These are phyloP conservation scores for Rhizopogon sp. DNA, from an alignment of 768 basidiomycete genomes.

Conservation along the genomic window DNA sequence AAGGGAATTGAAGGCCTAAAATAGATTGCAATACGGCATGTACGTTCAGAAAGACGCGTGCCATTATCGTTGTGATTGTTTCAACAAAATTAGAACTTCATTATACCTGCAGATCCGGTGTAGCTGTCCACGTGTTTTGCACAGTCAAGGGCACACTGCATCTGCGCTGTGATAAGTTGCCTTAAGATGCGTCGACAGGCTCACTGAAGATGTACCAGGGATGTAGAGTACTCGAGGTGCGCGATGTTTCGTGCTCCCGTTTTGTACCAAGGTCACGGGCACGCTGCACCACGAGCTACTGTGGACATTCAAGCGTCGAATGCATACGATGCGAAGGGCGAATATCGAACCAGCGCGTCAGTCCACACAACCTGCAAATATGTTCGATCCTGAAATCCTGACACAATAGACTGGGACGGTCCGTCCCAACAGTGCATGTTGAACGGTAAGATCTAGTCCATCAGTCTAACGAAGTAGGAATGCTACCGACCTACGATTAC, in stretches of 20 bases:
- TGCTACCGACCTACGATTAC: not conserved
- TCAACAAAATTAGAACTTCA: too few relatives aligned
- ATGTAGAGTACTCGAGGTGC: not conserved
- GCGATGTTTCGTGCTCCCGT: not conserved
- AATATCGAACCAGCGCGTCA: not conserved
- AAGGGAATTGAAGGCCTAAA: too few relatives aligned
- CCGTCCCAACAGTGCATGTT: not conserved
- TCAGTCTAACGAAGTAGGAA: not conserved
- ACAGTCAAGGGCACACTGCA: too few relatives aligned
- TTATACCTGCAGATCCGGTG: too few relatives aligned
- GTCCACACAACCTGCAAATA: not conserved
- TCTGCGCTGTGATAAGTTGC: too few relatives aligned
- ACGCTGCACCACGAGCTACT: not conserved
- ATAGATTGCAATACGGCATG: not conserved
- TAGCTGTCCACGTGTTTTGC: too few relatives aligned
- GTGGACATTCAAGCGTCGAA: not conserved
- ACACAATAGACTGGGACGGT: not conserved
- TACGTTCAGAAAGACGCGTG: too few relatives aligned
- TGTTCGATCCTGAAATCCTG: not conserved
- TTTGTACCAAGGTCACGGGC: not conserved
- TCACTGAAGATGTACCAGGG: not conserved
- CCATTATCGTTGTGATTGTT: too few relatives aligned
- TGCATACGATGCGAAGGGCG: too few relatives aligned
- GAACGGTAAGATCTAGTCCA: not conserved
- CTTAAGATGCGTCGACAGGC: not conserved